Conservation (phyloP, 2,329 filamentous ascomycete species). For the Aureobasidium musti region DNA sequence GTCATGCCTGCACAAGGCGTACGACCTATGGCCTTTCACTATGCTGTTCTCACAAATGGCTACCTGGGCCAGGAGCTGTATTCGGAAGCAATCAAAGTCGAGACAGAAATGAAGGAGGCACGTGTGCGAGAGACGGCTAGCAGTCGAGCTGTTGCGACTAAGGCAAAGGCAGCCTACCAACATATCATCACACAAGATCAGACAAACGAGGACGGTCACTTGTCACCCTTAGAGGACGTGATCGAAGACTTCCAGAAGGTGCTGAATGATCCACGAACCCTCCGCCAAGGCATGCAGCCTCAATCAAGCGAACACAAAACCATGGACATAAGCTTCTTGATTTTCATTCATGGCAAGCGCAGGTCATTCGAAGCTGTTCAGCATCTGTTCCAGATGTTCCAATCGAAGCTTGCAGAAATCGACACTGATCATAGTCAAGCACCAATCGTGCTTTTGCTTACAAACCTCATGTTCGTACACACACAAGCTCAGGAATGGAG, state of each 20-base stretch:
- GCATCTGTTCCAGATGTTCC: slow-evolving; percentile 60
- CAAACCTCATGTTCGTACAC: slow-evolving; percentile 68
- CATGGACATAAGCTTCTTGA: slow-evolving; percentile 48
- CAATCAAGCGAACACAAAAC: not conserved
- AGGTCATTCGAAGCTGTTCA: slow-evolving; percentile 53
- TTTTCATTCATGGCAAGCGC: slow-evolving; percentile 56
- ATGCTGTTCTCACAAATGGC: slow-evolving; percentile 56
- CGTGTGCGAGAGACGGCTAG: slow-evolving; percentile 47
- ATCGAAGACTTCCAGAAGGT: slow-evolving; percentile 40
- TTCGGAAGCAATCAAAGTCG: slow-evolving; percentile 54
- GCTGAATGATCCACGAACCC: not conserved
- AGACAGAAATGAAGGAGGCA: slow-evolving; percentile 47
- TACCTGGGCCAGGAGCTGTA: slow-evolving; percentile 47
- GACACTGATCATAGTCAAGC: slow-evolving; percentile 39
- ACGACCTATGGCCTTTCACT: slow-evolving; percentile 53
- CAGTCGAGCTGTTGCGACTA: slow-evolving; percentile 48
- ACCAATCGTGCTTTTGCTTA: slow-evolving; percentile 59
- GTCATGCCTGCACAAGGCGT: slow-evolving; percentile 55
- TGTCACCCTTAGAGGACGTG: slow-evolving; percentile 39
- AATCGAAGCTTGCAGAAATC: slow-evolving; percentile 41
- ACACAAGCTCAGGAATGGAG: slow-evolving; percentile 59
- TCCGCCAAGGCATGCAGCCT: slow-evolving; percentile 8
- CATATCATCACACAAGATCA: slow-evolving; percentile 34
- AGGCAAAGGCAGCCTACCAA: slow-evolving; percentile 39
- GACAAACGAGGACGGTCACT: not conserved